Conservation (phyloP, 768 basidiomycete species). For the Baorangia bicolor region DNA sequence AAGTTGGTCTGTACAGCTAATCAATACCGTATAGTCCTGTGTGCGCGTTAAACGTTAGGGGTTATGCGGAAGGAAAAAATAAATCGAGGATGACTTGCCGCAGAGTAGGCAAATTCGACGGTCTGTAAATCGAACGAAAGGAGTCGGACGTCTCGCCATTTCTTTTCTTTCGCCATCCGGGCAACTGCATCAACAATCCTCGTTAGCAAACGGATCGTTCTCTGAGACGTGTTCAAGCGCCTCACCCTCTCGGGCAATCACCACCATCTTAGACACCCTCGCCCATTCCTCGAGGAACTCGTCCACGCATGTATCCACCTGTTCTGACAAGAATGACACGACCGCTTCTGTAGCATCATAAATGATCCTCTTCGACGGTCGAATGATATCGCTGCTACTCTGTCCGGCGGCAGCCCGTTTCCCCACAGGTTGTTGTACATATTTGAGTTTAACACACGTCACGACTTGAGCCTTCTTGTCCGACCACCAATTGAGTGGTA, state of each 20-base stretch:
- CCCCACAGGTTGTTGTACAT: constrained; percentile 83
- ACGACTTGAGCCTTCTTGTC: constrained; percentile 77
- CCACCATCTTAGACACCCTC: constrained; percentile 88
- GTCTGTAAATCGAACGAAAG: constrained; percentile 90
- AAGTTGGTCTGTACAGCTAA: constrained; percentile 76
- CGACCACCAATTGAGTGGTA: constrained; percentile 91
- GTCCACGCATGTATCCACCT: constrained; percentile 85
- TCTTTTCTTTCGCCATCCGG: constrained; percentile 72
- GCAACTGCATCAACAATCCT: constrained; percentile 51
- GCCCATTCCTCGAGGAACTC: constrained; percentile 94
- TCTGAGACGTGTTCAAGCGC: background rate
- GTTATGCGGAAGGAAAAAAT: background rate
- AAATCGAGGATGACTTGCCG: constrained; percentile 36
- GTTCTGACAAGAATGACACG: constrained; percentile 83
- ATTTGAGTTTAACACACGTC: constrained; percentile 88
- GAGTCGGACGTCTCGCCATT: constrained; percentile 75
- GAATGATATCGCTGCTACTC: constrained; percentile 54
- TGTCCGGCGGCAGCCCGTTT: constrained; percentile 58
- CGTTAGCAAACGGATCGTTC: background rate
- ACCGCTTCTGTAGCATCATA: constrained; percentile 88
- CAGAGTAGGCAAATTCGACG: constrained; percentile 83
- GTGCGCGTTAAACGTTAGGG: background rate
- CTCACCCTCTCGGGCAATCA: constrained; percentile 85
- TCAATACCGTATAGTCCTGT: constrained; percentile 75
- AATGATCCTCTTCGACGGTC: constrained; percentile 85